Evolutionary conservation across 768 basidiomycete genomes (phyloP), one percentile per base, ranked within the genome.

Genomic region (Omphalotus guepiniiformis): DNA sequence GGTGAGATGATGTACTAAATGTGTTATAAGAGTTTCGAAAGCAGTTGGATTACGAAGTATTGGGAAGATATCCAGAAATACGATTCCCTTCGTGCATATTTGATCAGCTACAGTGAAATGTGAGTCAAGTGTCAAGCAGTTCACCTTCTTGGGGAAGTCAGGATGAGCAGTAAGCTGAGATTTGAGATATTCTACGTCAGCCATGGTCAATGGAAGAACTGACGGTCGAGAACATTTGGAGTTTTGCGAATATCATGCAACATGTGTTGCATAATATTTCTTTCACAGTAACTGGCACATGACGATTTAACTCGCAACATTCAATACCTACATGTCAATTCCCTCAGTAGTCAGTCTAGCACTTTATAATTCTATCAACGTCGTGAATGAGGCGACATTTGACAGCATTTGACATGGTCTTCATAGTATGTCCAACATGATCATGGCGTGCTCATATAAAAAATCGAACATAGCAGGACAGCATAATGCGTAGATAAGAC

Each of bases 41-140:
- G 83, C 84, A 46, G 87, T 56, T 9, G 95, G 96, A 60, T 91
- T 74, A 13, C 86, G 80, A 15, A 99, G 77, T 62, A 98, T 75
- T 9, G 96, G 96, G 67, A 97, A 93, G 57, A 98, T 89, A 66
- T 99, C 96, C 47, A 94, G 71, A 68, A 99, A 99, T 39, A 76
- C 76, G 61, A 99, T 80, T 11, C 95, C 95, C 90, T 94, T 56
- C 8, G 40, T 28, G 13, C n/a, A 15, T 8, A 37, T 32, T 48
- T 22, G 28, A 28, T 22, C 34, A 29, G 38, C 21, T 6, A 2
- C 38, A 12, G 12, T 23, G 26, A 6, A 37, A n/a, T 18, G 2
- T 9, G 21, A 27, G 35, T 18, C 16, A 38, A 5, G 2, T 29
- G 23, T 55, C 67, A 39, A n/a, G n/a, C n/a, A n/a, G n/a, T n/a